Evolutionary conservation across 2,329 filamentous ascomycete genomes (phyloP).

Genomic region (Dactylellina parvicollis): DNA sequence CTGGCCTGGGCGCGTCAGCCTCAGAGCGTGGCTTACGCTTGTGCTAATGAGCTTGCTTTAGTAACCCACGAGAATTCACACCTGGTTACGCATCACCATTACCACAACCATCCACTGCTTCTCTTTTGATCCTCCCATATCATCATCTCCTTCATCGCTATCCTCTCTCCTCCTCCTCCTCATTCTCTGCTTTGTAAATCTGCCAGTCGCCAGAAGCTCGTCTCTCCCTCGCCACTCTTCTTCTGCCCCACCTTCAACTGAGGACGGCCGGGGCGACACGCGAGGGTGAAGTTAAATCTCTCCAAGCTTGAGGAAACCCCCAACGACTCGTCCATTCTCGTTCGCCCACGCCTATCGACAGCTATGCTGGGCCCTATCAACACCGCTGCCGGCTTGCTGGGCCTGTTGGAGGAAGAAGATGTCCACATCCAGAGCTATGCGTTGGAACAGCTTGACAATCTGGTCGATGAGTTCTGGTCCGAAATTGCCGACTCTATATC

Average conservation of each 20-base stretch:
- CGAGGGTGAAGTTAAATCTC: conserved; percentile 36
- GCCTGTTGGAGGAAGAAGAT: conserved; percentile 94
- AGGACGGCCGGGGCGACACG: conserved; percentile 40
- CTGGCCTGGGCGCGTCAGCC: conserved; percentile 1
- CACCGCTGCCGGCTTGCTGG: conserved; percentile 91
- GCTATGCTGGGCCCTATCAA: conserved; percentile 82
- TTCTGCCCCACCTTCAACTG: conserved; percentile 47
- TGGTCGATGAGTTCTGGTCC: conserved; percentile 97
- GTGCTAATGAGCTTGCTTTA: conserved; percentile 43
- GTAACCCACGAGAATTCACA: conserved; percentile 48
- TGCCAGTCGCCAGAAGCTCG: background rate
- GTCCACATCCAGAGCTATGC: conserved; percentile 93
- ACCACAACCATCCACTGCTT: conserved; percentile 19
- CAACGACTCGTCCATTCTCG: conserved; percentile 8
- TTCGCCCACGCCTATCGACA: conserved; percentile 43
- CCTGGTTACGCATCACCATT: conserved; percentile 51
- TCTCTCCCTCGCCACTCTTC: conserved; percentile 18
- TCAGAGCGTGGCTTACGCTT: conserved; percentile 18
- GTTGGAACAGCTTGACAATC: conserved; percentile 91
- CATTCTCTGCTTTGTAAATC: background rate
- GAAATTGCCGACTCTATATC: conserved; percentile 92
- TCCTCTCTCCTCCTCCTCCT: conserved; percentile 16
- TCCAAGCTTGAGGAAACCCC: conserved; percentile 7
- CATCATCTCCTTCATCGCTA: conserved; percentile 36
- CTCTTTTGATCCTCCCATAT: conserved; percentile 27